These are phyloP conservation scores for Comarum palustre DNA, from an alignment of 306 rosid genomes.

Conservation along the genomic window DNA sequence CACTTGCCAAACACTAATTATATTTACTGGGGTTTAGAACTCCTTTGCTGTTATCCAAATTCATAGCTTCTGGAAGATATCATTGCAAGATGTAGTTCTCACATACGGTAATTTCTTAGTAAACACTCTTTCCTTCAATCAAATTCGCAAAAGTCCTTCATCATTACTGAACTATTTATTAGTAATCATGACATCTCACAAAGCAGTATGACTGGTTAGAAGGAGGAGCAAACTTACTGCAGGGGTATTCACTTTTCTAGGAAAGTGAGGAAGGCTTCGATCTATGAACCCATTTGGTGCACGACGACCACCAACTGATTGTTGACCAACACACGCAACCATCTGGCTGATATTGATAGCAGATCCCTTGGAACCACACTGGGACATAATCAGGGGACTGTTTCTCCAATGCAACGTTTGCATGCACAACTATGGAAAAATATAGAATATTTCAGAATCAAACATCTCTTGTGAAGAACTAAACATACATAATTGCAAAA, in stretches of 20 bases:
- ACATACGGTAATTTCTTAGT: not conserved
- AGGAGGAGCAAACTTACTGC: slow-evolving; percentile 52
- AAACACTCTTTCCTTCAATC: not conserved
- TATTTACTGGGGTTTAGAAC: not conserved
- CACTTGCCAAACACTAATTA: too few species aligned
- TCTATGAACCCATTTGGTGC: slow-evolving; percentile 91
- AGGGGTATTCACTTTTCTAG: slow-evolving; percentile 61
- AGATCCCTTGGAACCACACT: slow-evolving; percentile 98
- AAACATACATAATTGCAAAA: slow-evolving; percentile 14
- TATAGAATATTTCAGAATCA: slow-evolving; percentile 2
- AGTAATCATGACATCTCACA: not conserved
- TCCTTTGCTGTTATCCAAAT: not conserved
- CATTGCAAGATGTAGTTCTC: too few species aligned
- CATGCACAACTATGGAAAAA: slow-evolving; percentile 64
- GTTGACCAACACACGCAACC: slow-evolving; percentile 98
- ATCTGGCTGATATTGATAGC: slow-evolving; percentile 86
- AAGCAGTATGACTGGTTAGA: not conserved
- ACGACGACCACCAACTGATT: slow-evolving; percentile 88
- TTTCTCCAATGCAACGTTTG: slow-evolving; percentile 85
- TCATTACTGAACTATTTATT: not conserved
- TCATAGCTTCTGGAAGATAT: too few species aligned
- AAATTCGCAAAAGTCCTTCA: not conserved
- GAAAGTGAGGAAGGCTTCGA: slow-evolving; percentile 97
- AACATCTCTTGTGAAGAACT: not conserved
- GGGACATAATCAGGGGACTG: slow-evolving; percentile 97